These are phyloP conservation scores for Cytospora piceicola DNA, from an alignment of 2,329 filamentous ascomycete species.

Conservation along the genomic window DNA sequence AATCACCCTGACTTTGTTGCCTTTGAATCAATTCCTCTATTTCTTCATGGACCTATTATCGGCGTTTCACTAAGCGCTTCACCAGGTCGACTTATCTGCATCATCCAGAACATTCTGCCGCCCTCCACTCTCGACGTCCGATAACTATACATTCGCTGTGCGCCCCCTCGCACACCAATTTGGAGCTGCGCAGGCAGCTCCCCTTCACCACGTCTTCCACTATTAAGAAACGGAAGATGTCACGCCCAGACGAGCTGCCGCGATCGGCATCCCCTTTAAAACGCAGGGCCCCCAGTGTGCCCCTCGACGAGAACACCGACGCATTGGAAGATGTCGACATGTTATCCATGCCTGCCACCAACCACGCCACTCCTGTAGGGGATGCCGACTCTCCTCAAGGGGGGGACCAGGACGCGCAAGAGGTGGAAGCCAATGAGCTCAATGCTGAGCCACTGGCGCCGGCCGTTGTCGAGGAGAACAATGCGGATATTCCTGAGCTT, in stretches of 20 bases:
- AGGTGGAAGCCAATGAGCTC: slow-evolving; percentile 5
- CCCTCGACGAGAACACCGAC: slow-evolving; percentile 50
- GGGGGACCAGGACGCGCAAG: slow-evolving; percentile 11
- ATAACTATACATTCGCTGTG: slow-evolving; percentile 20
- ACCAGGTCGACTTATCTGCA: slow-evolving; percentile 17
- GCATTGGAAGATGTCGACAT: slow-evolving; percentile 52
- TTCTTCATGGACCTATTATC: slow-evolving; percentile 1
- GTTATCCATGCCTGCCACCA: slow-evolving; percentile 39
- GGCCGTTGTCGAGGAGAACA: slow-evolving; percentile 10
- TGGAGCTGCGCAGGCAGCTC: slow-evolving; percentile 69
- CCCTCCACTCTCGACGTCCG: slow-evolving; percentile 27
- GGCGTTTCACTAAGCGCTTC: slow-evolving; percentile 27
- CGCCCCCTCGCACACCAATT: slow-evolving; percentile 33
- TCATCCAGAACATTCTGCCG: slow-evolving; percentile 27
- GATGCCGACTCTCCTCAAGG: slow-evolving; percentile 19
- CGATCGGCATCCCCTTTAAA: slow-evolving; percentile 69
- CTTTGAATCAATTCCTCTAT: neutral
- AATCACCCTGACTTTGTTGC: neutral
- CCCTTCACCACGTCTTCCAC: slow-evolving; percentile 72
- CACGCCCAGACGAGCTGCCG: slow-evolving; percentile 58
- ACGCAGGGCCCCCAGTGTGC: slow-evolving; percentile 66
- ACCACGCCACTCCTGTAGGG: slow-evolving; percentile 14
- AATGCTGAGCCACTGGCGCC: slow-evolving; percentile 10
- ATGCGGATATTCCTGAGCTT: slow-evolving; percentile 11
- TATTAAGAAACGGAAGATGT: slow-evolving; percentile 71